phyloP scores from a whole-genome alignment of 2,329 filamentous ascomycete genomes.

The Fusarium multiceps region DNA sequence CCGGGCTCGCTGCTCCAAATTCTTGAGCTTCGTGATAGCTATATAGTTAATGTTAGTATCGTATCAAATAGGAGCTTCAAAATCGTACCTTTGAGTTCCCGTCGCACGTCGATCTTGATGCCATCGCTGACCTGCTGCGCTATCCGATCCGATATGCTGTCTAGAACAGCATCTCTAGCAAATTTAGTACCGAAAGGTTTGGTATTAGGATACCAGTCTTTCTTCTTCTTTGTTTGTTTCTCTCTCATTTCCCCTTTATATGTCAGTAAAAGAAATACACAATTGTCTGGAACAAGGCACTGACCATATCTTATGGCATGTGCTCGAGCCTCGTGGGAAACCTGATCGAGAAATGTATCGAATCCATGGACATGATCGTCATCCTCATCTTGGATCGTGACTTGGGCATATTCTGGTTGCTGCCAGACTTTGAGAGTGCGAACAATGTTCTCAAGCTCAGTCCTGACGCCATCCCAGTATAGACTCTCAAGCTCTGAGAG shows the following conservation, averaged over 20 bases:
- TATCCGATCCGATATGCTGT: slow-evolving; percentile 21
- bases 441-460: slow-evolving; percentile 41
- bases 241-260: slow-evolving; percentile 27
- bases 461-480: slow-evolving; percentile 40
- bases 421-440: slow-evolving; percentile 39
- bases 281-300: background rate
- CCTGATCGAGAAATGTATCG: slow-evolving; percentile 39
- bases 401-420: slow-evolving; percentile 24
- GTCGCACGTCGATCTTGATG: slow-evolving; percentile 31
- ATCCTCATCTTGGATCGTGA: slow-evolving; percentile 28
- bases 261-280: background rate
- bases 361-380: slow-evolving; percentile 36
- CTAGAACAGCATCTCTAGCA: slow-evolving; percentile 11
- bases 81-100: slow-evolving; percentile 21
- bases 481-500: slow-evolving; percentile 30
- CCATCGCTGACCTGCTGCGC: slow-evolving; percentile 25
- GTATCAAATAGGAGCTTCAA: background rate
- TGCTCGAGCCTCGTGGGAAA: slow-evolving; percentile 38
- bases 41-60: background rate
- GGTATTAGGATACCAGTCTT: background rate
- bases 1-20: slow-evolving; percentile 33
- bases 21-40: slow-evolving; percentile 22
- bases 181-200: background rate
- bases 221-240: background rate
- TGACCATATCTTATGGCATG: slow-evolving; percentile 38